Conservation (phyloP, 441 rosid genomes). For the Erodium texanum region DNA sequence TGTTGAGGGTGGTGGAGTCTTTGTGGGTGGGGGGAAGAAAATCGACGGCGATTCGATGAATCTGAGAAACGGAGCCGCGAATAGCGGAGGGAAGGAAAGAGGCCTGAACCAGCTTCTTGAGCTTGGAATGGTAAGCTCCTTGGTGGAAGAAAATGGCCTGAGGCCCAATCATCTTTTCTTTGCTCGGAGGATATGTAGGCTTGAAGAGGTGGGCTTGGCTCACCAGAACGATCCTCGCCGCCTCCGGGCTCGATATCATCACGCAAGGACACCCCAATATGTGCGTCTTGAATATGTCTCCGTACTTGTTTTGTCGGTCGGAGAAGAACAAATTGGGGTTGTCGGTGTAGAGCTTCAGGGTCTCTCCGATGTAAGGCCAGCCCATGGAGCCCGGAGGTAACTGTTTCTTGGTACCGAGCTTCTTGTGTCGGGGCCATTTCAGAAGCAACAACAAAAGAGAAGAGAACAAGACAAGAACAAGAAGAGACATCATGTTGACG, state of each 20-base stretch:
- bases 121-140: constrained; percentile 61
- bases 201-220: constrained; percentile 63
- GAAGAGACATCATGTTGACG: constrained; percentile 10
- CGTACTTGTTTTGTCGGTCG: constrained; percentile 65
- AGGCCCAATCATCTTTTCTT: constrained; percentile 81
- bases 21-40: constrained; percentile 48
- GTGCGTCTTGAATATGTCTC: constrained; percentile 81
- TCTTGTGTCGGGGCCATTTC: constrained; percentile 30
- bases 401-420: constrained; percentile 16
- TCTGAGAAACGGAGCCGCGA: constrained; percentile 48
- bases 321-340: constrained; percentile 78
- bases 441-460: constrained; percentile 19
- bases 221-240: constrained; percentile 57
- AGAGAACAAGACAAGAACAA: constrained; percentile 14
- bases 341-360: constrained; percentile 75
- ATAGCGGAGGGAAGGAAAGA: constrained; percentile 66
- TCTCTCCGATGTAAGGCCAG: constrained; percentile 90
- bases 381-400: constrained; percentile 94
- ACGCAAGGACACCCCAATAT: constrained; percentile 92
- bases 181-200: constrained; percentile 82
- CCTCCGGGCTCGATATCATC: constrained; percentile 87
- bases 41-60: constrained; percentile 51
- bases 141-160: constrained; percentile 80
- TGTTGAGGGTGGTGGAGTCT: constrained; percentile 38
- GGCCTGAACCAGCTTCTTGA: constrained; percentile 60